Percentiles rank a stretch among this genome's conserved stretches.
These are phyloP conservation scores for Trichocladium uniseriatum DNA, from an alignment of 495 filamentous ascomycete genomes.

Conservation along the genomic window DNA sequence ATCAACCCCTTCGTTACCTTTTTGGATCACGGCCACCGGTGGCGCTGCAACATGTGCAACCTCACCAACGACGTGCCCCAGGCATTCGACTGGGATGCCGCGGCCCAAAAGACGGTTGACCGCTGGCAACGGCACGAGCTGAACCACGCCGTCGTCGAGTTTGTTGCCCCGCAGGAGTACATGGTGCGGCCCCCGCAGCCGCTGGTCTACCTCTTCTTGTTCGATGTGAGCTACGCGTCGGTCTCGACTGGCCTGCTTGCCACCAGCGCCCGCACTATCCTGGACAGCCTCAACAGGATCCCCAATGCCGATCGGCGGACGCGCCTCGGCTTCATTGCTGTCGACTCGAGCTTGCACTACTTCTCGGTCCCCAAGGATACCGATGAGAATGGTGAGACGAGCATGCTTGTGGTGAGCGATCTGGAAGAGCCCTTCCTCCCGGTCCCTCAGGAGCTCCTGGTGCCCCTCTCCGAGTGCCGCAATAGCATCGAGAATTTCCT, in stretches of 20 bases:
- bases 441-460: conserved; percentile 84
- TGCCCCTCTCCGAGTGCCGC: conserved; percentile 81
- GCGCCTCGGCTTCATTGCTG: conserved; percentile 86
- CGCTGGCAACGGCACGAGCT: conserved; percentile 82
- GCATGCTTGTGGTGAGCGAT: conserved; percentile 92
- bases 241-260: conserved; percentile 91
- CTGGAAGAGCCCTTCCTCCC: conserved; percentile 95
- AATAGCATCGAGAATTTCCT: conserved; percentile 87
- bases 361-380: conserved; percentile 86
- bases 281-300: conserved; percentile 92
- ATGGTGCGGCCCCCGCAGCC: conserved; percentile 98
- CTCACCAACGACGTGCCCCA: conserved; percentile 97
- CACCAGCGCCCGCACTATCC: conserved; percentile 84
- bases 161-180: conserved; percentile 96
- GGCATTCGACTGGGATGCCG: conserved; percentile 95
- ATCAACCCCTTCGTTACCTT: conserved; percentile 97
- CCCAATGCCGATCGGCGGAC: conserved; percentile 93
- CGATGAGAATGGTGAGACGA: conserved; percentile 69
- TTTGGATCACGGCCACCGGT: conserved; percentile 91
- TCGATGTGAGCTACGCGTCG: conserved; percentile 90
- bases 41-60: conserved; percentile 99
- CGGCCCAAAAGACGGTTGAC: conserved; percentile 80
- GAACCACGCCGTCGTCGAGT: conserved; percentile 91
- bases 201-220: conserved; percentile 93
- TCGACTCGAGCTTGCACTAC: conserved; percentile 92